Conservation (phyloP, 2,329 filamentous ascomycete species). For the Cladosporium sp. region DNA sequence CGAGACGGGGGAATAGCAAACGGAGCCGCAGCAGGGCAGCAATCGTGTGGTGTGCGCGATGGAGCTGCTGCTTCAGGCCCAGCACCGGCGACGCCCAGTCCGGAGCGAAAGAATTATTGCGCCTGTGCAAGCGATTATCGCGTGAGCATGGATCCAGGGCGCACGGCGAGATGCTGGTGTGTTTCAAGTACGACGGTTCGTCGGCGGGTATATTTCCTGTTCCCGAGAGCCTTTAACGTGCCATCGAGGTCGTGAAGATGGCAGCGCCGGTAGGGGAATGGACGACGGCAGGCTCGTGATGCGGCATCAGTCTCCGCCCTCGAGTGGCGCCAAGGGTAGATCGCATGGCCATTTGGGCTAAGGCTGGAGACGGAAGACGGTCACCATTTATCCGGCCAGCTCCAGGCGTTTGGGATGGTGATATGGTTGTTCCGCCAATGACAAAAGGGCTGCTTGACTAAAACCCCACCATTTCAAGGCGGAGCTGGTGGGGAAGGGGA, state of each 20-base stretch:
- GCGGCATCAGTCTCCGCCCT: background rate
- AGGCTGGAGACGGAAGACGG: constrained; percentile 5
- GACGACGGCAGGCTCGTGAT: constrained; percentile 1
- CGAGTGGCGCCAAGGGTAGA: constrained; percentile 10
- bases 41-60: constrained; percentile 7
- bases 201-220: constrained; percentile 10
- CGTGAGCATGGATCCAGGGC: background rate
- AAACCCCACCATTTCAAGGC: background rate
- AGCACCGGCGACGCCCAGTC: constrained; percentile 8
- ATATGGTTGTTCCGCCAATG: constrained; percentile 12
- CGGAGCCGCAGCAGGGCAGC: constrained; percentile 11
- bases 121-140: constrained; percentile 6
- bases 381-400: constrained; percentile 11
- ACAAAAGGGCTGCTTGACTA: background rate
- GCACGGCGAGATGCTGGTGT: constrained; percentile 1
- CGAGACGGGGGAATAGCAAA: constrained; percentile 15
- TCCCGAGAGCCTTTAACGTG: constrained; percentile 1
- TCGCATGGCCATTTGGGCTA: constrained; percentile 10
- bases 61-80: background rate
- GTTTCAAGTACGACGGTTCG: constrained; percentile 3
- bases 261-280: background rate
- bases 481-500: background rate
- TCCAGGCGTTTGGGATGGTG: constrained; percentile 2
- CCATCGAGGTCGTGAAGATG: constrained; percentile 4
- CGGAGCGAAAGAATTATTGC: background rate